Percentiles rank a stretch among this genome's conserved stretches.
Evolutionary conservation across 2,329 filamentous ascomycete genomes (phyloP).

Genomic region (Cladosporium sp.): DNA sequence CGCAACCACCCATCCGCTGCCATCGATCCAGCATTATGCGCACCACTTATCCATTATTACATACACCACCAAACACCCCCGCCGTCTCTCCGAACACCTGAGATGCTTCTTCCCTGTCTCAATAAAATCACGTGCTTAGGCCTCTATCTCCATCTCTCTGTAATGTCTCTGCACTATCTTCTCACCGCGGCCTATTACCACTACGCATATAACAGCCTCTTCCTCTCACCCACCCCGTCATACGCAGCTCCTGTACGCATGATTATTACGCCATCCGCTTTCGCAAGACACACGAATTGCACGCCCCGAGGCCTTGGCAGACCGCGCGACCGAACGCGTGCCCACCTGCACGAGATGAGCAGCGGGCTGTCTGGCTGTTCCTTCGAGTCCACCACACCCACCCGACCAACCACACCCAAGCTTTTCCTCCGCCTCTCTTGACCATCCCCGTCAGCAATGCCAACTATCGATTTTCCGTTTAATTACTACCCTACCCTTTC

Average conservation of each 20-base stretch:
- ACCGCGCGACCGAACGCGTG: slow-evolving; percentile 14
- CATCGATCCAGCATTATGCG: not conserved
- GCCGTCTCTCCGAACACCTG: not conserved
- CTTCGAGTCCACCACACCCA: not conserved
- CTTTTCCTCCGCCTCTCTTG: not conserved
- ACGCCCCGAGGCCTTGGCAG: slow-evolving; percentile 14
- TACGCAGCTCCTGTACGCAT: not conserved
- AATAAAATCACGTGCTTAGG: not conserved
- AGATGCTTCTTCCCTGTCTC: not conserved
- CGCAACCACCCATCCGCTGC: no score
- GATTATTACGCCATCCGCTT: slow-evolving; percentile 5
- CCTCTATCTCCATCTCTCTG: not conserved
- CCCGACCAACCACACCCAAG: not conserved
- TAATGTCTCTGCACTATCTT: not conserved
- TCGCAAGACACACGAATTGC: slow-evolving; percentile 10
- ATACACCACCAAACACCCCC: not conserved
- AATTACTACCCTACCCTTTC: not conserved
- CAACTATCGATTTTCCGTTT: not conserved
- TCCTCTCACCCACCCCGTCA: not conserved
- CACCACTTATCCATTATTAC: not conserved
- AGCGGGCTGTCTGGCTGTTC: not conserved
- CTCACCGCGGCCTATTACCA: not conserved
- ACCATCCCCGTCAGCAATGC: not conserved
- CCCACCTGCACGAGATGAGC: slow-evolving; percentile 14
- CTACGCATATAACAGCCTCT: not conserved